Evolutionary conservation across 2,329 filamentous ascomycete genomes (phyloP).

Genomic region (Alternaria postmessia): DNA sequence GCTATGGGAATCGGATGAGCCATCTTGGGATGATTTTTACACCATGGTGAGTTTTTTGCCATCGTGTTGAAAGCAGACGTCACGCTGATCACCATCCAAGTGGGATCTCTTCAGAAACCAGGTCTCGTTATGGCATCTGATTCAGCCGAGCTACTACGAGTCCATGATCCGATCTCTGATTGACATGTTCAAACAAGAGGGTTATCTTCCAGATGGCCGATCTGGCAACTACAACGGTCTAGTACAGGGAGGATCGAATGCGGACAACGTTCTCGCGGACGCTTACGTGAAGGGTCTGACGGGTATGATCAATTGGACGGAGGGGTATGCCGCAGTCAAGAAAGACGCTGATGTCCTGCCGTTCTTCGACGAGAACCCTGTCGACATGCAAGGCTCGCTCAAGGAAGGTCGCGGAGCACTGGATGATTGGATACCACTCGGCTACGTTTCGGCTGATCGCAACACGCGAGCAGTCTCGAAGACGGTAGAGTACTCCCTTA

Average conservation of each 20-base stretch:
- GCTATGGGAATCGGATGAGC: slow-evolving; percentile 70
- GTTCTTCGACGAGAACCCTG: slow-evolving; percentile 46
- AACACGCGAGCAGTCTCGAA: slow-evolving; percentile 52
- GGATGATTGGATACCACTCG: slow-evolving; percentile 54
- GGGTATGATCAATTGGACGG: slow-evolving; percentile 71
- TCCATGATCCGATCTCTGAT: slow-evolving; percentile 74
- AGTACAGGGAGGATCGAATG: slow-evolving; percentile 49
- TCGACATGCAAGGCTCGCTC: slow-evolving; percentile 47
- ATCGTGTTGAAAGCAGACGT: no score
- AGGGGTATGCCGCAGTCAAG: slow-evolving; percentile 74
- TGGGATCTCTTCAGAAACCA: slow-evolving; percentile 74
- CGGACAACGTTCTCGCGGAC: slow-evolving; percentile 66
- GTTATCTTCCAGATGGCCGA: slow-evolving; percentile 76
- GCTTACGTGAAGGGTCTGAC: slow-evolving; percentile 71
- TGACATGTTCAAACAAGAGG: slow-evolving; percentile 67
- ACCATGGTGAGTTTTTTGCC: slow-evolving; percentile 57
- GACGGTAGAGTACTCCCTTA: slow-evolving; percentile 55
- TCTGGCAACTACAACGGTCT: slow-evolving; percentile 64
- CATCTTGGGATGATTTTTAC: slow-evolving; percentile 75
- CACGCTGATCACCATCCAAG: no score
- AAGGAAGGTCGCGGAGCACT: slow-evolving; percentile 55
- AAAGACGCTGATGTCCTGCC: slow-evolving; percentile 71
- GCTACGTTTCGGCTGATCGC: slow-evolving; percentile 52
- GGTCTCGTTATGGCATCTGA: slow-evolving; percentile 61
- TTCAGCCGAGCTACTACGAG: slow-evolving; percentile 69